These are phyloP conservation scores for Metschnikowia proteae DNA, from an alignment of 805 yeast species.

Conservation along the genomic window DNA sequence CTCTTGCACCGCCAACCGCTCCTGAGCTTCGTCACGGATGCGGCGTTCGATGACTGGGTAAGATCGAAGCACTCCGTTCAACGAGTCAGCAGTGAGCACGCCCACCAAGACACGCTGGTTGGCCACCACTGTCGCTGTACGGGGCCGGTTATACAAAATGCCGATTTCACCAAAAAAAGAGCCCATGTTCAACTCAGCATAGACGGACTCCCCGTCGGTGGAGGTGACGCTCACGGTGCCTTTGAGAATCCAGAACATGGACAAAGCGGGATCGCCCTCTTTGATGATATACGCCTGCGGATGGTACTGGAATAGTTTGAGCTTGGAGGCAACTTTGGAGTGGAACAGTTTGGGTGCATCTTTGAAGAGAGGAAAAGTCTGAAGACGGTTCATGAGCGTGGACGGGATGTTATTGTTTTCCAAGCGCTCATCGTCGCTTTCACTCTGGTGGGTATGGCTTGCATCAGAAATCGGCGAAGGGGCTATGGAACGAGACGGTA, in stretches of 20 bases:
- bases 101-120: slow-evolving; percentile 64
- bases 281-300: slow-evolving; percentile 69
- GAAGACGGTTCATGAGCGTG: slow-evolving; percentile 49
- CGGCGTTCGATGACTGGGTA: slow-evolving; percentile 65
- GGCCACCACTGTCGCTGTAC: slow-evolving; percentile 77
- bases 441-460: slow-evolving; percentile 4
- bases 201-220: slow-evolving; percentile 71
- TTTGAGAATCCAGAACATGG: slow-evolving; percentile 77
- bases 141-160: slow-evolving; percentile 66
- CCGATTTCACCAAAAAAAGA: slow-evolving; percentile 80
- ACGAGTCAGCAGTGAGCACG: slow-evolving; percentile 60
- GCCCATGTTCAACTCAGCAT: slow-evolving; percentile 67
- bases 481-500: neutral
- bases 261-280: slow-evolving; percentile 66
- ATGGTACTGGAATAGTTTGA: slow-evolving; percentile 56
- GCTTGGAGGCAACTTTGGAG: slow-evolving; percentile 52
- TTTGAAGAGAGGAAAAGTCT: slow-evolving; percentile 60
- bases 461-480: slow-evolving; percentile 4
- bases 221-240: slow-evolving; percentile 76
- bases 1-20: slow-evolving; percentile 66
- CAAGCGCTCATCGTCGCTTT: slow-evolving; percentile 9
- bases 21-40: slow-evolving; percentile 77
- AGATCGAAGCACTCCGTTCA: slow-evolving; percentile 54
- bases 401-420: slow-evolving; percentile 38
- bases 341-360: slow-evolving; percentile 66